Evolutionary conservation across 768 basidiomycete genomes (phyloP), one percentile per base, ranked within the genome.

Genomic region (Calvatia gigantea): DNA sequence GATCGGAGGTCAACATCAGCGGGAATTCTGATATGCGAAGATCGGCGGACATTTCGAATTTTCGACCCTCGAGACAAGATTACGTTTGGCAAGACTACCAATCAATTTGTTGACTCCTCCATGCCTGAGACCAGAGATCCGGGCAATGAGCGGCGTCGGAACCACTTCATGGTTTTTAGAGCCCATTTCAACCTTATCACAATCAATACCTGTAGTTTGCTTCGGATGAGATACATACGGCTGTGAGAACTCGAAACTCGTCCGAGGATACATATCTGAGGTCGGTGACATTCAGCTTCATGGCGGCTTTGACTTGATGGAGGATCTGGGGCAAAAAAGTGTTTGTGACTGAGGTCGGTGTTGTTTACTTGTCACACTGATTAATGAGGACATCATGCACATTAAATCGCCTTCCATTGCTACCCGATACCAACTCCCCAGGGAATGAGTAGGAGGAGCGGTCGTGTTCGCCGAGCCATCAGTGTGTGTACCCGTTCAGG

Each of bases 161-260:
- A 99, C 95, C 33, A 97, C 81, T 70, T 98, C 91, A 65, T 99
- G 97, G 68, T 98, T 98, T 76, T 97, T 97, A 3, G 91, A 94
- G 17, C 96, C 97, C 80, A 96, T 93, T 75, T 99, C 97, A 32
- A 91, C 91, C 95, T 98, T 63, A 50, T 38, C 52, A 44, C n/a
- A 6, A 25, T 27, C 31, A 31, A 37, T 28, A 21, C 45, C 49
- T 23, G 54, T 62, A 58, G 25, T 53, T 54, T 41, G 27, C 19
- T 39, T 25, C 21, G 33, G 47, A 21, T 23, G 17, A 35, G 3
- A 46, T 23, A 64, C 70, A 12, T 65, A 96, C 95, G 47, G 96
- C 92, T n/a, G 91, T 91, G 23, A 99, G 76, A n/a, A 97, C 94
- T 52, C 95, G 75, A 71, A 98, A 99, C 65, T 98, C 95, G 49